Conservation (phyloP, 106 monocot species). For the Acanthochlamys bracteata region DNA sequence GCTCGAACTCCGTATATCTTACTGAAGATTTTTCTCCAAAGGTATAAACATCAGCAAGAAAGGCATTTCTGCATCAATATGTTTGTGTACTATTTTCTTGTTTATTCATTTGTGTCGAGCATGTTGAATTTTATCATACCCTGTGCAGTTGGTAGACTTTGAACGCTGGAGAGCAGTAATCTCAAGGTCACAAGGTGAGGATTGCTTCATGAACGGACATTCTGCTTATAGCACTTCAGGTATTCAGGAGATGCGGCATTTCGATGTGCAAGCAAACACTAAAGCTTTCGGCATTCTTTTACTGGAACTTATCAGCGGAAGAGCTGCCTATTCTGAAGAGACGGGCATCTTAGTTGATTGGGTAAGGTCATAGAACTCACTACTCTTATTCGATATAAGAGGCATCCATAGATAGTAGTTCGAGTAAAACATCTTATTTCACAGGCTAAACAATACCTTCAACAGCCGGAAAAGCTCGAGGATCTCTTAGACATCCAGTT, state of each 20-base stretch:
- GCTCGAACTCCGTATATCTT: constrained; percentile 72
- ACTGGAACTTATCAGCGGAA: constrained; percentile 82
- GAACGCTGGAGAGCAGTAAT: constrained; percentile 80
- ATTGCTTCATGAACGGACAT: constrained; percentile 28
- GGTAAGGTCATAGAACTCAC: no score
- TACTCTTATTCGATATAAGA: background rate
- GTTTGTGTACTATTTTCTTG: no score
- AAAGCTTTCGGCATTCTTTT: constrained; percentile 83
- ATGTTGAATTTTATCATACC: background rate
- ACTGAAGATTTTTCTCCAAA: constrained; percentile 98
- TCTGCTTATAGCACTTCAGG: constrained; percentile 30
- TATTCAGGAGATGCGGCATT: constrained; percentile 30
- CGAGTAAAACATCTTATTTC: background rate
- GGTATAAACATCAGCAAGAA: no score
- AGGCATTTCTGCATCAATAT: no score
- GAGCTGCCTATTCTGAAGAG: constrained; percentile 55
- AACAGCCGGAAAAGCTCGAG: constrained; percentile 49
- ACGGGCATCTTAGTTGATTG: constrained; percentile 61
- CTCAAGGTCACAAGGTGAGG: constrained; percentile 36
- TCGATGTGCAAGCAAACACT: constrained; percentile 61
- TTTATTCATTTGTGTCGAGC: no score
- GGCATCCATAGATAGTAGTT: background rate
- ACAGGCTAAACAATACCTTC: constrained; percentile 64
- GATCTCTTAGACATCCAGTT: constrained; percentile 68
- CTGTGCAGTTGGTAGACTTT: constrained; percentile 86